phyloP scores from a whole-genome alignment of 805 yeast genomes.

The Yamadazyma takamatsuzukensis region DNA sequence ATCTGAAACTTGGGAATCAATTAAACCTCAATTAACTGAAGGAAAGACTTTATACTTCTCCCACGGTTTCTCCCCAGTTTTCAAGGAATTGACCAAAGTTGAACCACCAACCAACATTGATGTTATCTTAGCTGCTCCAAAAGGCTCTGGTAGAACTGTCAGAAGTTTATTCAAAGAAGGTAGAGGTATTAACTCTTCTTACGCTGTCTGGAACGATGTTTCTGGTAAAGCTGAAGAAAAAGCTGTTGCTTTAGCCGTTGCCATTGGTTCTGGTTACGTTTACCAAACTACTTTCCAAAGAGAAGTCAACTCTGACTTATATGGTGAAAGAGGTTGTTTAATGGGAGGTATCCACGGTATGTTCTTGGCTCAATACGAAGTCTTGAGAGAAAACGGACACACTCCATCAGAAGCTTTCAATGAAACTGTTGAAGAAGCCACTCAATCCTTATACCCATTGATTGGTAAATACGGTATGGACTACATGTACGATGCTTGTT shows the following conservation, averaged over 20 bases:
- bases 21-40: conserved; percentile 90
- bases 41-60: conserved; percentile 98
- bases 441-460: conserved; percentile 98
- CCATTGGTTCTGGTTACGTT: conserved; percentile 99
- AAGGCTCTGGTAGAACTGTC: conserved; percentile 99
- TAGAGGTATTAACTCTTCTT: conserved; percentile 99
- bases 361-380: conserved; percentile 99
- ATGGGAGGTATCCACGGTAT: conserved; percentile 99
- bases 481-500: conserved; percentile 99
- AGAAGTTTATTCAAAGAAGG: conserved; percentile 99
- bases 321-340: conserved; percentile 99
- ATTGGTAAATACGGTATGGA: conserved; percentile 99
- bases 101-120: conserved; percentile 93
- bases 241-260: conserved; percentile 97
- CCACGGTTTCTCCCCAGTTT: conserved; percentile 99
- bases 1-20: conserved; percentile 91
- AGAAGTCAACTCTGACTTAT: conserved; percentile 98
- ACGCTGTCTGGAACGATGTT: conserved; percentile 99
- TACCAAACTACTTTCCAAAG: conserved; percentile 99
- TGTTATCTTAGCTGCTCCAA: conserved; percentile 98
- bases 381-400: conserved; percentile 99
- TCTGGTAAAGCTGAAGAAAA: conserved; percentile 99
- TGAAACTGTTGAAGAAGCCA: conserved; percentile 99
- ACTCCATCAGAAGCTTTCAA: conserved; percentile 99
- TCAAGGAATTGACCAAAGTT: conserved; percentile 95